Base-by-base conservation (phyloP, 805 yeast genomes). In the Candida andamanensis region DNA sequence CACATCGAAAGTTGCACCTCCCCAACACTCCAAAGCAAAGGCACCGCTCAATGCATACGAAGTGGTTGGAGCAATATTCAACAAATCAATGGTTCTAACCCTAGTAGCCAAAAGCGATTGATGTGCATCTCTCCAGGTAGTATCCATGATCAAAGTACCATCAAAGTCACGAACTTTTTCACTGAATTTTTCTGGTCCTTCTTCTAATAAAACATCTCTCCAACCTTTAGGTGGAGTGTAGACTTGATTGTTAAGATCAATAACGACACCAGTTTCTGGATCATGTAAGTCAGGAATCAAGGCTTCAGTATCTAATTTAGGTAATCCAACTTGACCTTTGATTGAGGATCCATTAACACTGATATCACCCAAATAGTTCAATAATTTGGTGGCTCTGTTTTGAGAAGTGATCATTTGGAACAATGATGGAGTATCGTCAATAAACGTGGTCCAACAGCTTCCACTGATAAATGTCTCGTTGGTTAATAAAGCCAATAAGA, bases 111-210 rank as follows among this genome's bases (percentile, higher is more conserved):
- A 72, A 48, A 92, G 67, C 15, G 97, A 89, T 72, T 92, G 99
- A 66, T 92, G 98, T 22, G 98, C 98, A 63, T 92, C 99, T 78
- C 99, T 86, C 99, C 99, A 92, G 7, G 99, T 92, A 34, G 99
- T 92, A 61, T 92, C 99, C 85, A 94, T 92, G 50, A 92, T 66
- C 59, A 92, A 69, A 45, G 95, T 80, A 51, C 98, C 98, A 33
- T 85, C 67, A 64, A 77, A 79, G 12, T 66, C 60, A 58, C 97
- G 78, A 38, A 92, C 95, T 50, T 85, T 80, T 64, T 80, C 73
- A 47, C 97, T 95, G 55, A 92, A 92, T 19, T 69, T 84, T 33
- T 74, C 92, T 18, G 98, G 95, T 36, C 98, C 98, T 47, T 81
- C 69, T 47, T 76, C 78, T 39, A 90, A 63, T 36, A 92, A 68